These are phyloP conservation scores for Syzygium malaccense DNA, from an alignment of 441 rosid species.

Conservation along the genomic window DNA sequence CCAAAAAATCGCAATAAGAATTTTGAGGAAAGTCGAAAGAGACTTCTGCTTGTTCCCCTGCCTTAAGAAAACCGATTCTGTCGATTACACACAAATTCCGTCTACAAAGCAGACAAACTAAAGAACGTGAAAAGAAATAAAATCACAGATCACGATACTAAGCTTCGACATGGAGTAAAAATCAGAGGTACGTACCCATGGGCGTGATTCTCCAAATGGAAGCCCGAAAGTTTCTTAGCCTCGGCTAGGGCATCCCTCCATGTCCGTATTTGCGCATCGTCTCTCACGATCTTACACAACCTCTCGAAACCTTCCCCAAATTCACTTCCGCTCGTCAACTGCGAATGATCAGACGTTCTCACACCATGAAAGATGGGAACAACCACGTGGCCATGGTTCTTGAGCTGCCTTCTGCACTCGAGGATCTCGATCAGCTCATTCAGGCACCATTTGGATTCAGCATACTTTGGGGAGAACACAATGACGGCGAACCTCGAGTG, in stretches of 20 bases:
- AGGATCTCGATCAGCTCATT: slow-evolving; percentile 6
- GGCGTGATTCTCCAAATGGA: neutral
- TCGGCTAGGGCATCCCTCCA: neutral
- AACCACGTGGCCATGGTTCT: neutral
- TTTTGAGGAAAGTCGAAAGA: neutral
- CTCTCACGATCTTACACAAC: neutral
- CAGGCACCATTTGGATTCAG: slow-evolving; percentile 9
- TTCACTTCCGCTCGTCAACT: neutral
- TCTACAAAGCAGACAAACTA: neutral
- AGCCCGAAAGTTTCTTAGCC: neutral
- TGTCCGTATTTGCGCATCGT: rapidly evolving
- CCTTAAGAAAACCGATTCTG: neutral
- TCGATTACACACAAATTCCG: neutral
- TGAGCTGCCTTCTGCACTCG: neutral
- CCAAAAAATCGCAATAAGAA: neutral
- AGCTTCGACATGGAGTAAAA: neutral
- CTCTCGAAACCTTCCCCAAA: neutral
- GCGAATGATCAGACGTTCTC: neutral
- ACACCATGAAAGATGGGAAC: neutral
- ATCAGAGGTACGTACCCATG: neutral
- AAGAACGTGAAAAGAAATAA: neutral
- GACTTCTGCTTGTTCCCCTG: neutral
- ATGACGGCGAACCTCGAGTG: neutral
- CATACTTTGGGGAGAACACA: neutral
- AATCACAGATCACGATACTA: neutral